Base-by-base conservation (phyloP, 768 basidiomycete genomes). In the Clitopilus passeckerianus region DNA sequence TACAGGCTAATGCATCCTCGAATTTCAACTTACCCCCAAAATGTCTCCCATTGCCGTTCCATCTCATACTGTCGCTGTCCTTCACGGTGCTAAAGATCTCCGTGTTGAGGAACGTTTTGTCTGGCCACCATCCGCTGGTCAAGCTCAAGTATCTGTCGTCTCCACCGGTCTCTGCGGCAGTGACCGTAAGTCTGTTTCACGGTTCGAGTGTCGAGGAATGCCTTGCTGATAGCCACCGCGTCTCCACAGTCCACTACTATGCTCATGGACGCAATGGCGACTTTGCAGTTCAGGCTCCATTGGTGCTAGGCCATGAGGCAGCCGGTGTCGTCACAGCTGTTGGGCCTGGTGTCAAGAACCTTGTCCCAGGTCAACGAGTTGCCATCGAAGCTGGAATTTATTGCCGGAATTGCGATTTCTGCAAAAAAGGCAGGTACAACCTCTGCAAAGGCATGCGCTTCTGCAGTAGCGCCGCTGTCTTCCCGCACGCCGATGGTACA, bases 251-350 rank as follows among this genome's bases (percentile, higher is more conserved):
- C 9, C 95, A 97, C 73, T 97, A 98, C 76, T 97, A 90, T 74
- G 72, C 77, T 33, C 87, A 94, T 66, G 94, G 90, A 20, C 85
- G 92, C 44, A 98, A 97, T 71, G 95, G 95, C 53, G 92, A 93
- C 71, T 97, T 95, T 74, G 88, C 86, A 55, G 80, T 97, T 62
- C 89, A 85, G 61, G 79, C 85, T 6, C 95, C 95, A 4, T 84
- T 98, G 60, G 89, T 95, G 52, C 88, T 98, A 33, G 96, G 95
- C 23, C 95, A 98, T 73, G 95, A 98, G 77, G 82, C 94, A 0
- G 85, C 91, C n/a, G 95, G 95, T 34, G 73, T 91, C 67, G 77
- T 98, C 67, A 87, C 89, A 58, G 87, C 92, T n/a, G 80, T 96
- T 59, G 90, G 91, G 10, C 81, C 87, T 12, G 85, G 86, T 16